Evolutionary conservation across 768 basidiomycete genomes (phyloP), one percentile per base, ranked within the genome.

Genomic region (Tylopilus vinaceipallidus): DNA sequence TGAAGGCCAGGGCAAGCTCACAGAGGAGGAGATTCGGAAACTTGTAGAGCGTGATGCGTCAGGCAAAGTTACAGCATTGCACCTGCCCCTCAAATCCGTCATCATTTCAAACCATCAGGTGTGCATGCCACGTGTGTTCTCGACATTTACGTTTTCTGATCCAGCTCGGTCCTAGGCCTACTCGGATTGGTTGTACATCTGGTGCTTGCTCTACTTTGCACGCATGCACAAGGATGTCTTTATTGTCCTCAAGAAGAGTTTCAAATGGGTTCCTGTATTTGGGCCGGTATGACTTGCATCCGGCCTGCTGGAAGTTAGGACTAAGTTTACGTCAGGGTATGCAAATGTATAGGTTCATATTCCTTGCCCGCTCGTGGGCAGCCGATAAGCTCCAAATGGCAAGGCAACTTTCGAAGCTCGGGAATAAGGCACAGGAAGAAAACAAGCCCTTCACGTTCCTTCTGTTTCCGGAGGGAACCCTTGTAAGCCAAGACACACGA

Each of bases 61-160:
- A 2, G 91, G 91, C 8, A 70, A 73, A 30, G 75, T 87, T 27
- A 64, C 77, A 3, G 76, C 74, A 8, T 70, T 98, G 45, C 78
- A 83, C 48, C 68, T 97, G 16, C 91, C 93, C 2, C 79, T 79
- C 55, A 86, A 91, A 65, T 79, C 85, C 29, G 85, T 98, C 22
- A 70, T 93, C 54, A 90, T 94, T 59, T 82, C 91, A 13, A 99
- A 99, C 65, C 95, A 99, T 65, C 95, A 95, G 75, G 91, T 92
- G 52, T 39, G 74, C 16, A 14, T 30, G 26, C 27, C 36, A 30
- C 30, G 14, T 11, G 36, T 19, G 37, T 38, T 33, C n/a, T 40
- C 33, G 23, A 45, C 43, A 24, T 41, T 33, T 20, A 32, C 17
- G 3, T 41, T 22, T 42, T n/a, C 35, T 54, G 26, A 65, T 29